Base-by-base conservation (phyloP, 345 rosid genomes). In the Sisymbrium irio region DNA sequence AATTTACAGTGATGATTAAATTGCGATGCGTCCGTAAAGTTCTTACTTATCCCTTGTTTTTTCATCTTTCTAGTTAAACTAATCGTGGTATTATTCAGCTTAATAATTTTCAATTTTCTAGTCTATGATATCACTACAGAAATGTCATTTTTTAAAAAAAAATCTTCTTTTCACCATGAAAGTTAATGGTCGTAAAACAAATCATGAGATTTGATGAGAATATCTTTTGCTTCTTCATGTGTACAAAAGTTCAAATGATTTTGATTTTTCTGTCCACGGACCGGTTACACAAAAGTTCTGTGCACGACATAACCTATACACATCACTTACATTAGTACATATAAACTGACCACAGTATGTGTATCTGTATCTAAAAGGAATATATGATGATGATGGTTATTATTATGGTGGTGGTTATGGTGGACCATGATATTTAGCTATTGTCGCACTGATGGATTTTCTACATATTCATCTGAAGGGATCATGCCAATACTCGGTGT, bases 381-480 rank as follows among this genome's bases (percentile, higher is more conserved):
- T 67, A 67, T 60, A 60, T 28, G 61, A 62, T 75, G 73, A 69
- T 68, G 58, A 54, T 76, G 33, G 37, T 51, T 17, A 75, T 41
- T 32, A 75, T 73, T 8, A 51, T 41, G 61, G 68, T 49, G 62
- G 62, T 75, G 56, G 74, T 67, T 67, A 50, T 66, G 62, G 73
- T 67, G 78, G 78, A 59, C 69, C 79, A 75, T 60, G 68, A 22
- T 49, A 60, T 30, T 40, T 22, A 67, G 57, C 67, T 67, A 27
- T 45, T 74, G 60, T 61, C 28, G 54, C 66, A 37, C 19, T 66
- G 78, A 66, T 73, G 65, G n/a, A 45, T 45, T 46, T 27, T 42
- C 40, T 35, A 22, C 10, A 15, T 7, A 15, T 37, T 30, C 37
- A 45, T 40, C 36, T 65, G 15, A 47, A 55, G 19, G 36, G 19